phyloP scores from a whole-genome alignment of 2,329 filamentous ascomycete genomes.

The Metarhizium sp. region DNA sequence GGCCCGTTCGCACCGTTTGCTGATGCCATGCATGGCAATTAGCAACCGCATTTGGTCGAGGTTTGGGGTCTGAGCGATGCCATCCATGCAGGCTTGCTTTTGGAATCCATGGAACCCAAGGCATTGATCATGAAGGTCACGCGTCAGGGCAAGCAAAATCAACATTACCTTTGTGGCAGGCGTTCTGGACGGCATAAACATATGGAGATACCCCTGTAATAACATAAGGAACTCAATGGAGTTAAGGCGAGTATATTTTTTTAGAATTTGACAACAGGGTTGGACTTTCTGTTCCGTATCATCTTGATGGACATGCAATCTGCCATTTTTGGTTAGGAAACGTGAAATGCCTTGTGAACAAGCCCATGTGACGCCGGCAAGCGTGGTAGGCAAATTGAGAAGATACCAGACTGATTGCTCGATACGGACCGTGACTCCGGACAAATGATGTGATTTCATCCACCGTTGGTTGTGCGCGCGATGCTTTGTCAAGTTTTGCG shows the following conservation, averaged over 20 bases:
- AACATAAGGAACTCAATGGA: not conserved
- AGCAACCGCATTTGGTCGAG: not conserved
- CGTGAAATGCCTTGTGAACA: not conserved
- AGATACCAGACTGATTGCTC: not conserved
- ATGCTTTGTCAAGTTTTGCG: no score
- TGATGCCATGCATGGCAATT: constrained; percentile 8
- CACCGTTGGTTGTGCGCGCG: no score
- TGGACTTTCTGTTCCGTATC: no score
- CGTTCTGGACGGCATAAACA: not conserved
- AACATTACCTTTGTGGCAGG: not conserved
- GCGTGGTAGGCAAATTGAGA: not conserved
- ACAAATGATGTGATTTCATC: no score
- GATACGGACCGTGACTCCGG: not conserved
- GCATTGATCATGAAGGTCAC: not conserved
- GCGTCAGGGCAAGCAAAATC: not conserved
- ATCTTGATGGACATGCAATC: no score
- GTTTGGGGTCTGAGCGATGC: not conserved
- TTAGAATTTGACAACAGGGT: not conserved
- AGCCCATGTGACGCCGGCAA: not conserved
- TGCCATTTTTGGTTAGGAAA: no score
- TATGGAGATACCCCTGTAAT: not conserved
- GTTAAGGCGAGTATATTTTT: not conserved
- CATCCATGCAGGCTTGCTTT: not conserved
- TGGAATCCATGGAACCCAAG: not conserved
- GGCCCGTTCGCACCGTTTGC: constrained; percentile 21